Evolutionary conservation across 441 rosid genomes (phyloP).

Genomic region (Populus tomentosa): DNA sequence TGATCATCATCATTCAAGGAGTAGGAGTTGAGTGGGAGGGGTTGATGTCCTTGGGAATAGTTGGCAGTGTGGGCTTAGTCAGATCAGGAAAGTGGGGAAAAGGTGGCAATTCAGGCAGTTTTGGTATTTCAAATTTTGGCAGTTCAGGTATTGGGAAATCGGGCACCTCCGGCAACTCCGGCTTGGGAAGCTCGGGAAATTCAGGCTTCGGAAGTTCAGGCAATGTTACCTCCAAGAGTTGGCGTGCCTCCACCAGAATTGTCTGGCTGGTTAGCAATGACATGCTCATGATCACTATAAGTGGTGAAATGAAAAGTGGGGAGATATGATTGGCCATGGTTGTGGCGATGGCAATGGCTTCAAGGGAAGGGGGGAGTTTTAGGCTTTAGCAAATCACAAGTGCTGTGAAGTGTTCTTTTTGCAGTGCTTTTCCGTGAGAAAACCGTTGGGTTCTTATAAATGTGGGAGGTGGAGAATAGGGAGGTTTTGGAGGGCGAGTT

Average conservation of each 20-base stretch:
- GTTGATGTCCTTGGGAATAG: not conserved
- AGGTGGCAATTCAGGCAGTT: slow-evolving; percentile 9
- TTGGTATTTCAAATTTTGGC: not conserved
- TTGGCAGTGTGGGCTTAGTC: slow-evolving; percentile 14
- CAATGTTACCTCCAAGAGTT: not conserved
- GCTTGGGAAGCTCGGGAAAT: slow-evolving; percentile 5
- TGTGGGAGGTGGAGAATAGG: slow-evolving; percentile 5
- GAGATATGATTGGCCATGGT: slow-evolving; percentile 10
- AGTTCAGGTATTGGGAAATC: not conserved
- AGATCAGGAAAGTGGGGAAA: slow-evolving; percentile 18
- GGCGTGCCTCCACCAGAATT: not conserved
- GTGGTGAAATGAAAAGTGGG: not conserved
- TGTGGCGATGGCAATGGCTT: not conserved
- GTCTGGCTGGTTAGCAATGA: not conserved
- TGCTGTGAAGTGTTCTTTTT: not conserved
- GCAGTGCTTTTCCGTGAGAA: not conserved
- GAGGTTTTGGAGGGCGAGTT: not conserved
- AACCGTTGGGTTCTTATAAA: slow-evolving; percentile 10
- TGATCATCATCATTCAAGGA: not conserved
- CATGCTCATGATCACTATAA: slow-evolving; percentile 4
- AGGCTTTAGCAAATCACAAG: not conserved
- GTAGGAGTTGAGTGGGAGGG: not conserved
- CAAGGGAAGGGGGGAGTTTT: not conserved
- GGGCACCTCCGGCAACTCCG: not conserved
- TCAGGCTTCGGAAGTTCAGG: not conserved